Evolutionary conservation across 2,329 filamentous ascomycete genomes (phyloP), one percentile per base, ranked within the genome.

Genomic region (Ophiocordyceps sinensis): DNA sequence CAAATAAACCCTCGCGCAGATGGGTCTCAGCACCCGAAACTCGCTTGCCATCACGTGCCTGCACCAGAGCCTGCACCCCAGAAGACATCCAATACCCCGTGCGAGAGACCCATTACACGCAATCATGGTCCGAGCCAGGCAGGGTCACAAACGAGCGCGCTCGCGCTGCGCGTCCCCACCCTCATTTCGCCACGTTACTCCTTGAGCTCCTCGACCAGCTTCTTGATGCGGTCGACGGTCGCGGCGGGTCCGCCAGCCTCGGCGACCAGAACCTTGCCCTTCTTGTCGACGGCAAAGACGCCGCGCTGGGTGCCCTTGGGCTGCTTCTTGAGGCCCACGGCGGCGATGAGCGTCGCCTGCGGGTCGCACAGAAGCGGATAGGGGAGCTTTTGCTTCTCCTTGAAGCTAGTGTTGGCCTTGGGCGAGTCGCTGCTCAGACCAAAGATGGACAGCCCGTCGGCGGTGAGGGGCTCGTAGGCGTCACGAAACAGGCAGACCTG

Each of bases 401-500:
- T 83, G 73, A 96, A 98, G 37, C 77, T 85, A 21, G 85, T 88
- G 68, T 98, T 98, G 53, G 86, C 78, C 65, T 91, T 94, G 53
- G 86, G 79, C 38, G 79, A 83, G 66, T 96, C 91, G 51, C 76
- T 76, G 46, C 85, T 93, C 39, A 98, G 78, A 42, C 91, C 91
- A 60, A 85, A 96, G 64, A 98, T 86, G 56, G 79, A 73, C 45
- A 94, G 76, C 9, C 89, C 89, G 42, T 77, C 82, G 26, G 77
- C 73, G 11, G 82, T 89, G 41, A 96, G 73, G 39, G 79, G 68
- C 37, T 71, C 66, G 65, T 94, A 85, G 21, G 77, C 72, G 70
- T 96, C 88, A 55, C 91, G 82, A 73, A 98, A 96, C 51, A 89
- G 70, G 65, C 88, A 95, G 47, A 74, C 91, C 71, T 98, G 91